Conservation (phyloP, 225 moss, liverwort and hornwort genomes). For the Bryum argenteum region DNA sequence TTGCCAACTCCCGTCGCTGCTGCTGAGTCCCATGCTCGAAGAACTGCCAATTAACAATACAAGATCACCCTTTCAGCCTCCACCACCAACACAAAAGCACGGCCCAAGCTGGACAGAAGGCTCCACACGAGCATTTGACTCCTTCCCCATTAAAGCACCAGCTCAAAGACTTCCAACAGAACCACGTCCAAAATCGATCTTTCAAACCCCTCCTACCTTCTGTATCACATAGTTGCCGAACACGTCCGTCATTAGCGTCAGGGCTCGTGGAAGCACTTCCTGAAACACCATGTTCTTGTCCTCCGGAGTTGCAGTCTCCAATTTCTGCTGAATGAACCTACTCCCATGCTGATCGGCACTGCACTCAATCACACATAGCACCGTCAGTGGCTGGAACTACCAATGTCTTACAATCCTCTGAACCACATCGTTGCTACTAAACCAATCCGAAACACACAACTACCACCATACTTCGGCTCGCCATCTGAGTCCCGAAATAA, state of each 20-base stretch:
- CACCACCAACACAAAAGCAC: neutral
- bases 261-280: conserved; percentile 91
- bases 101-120: too few species aligned
- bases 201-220: conserved; percentile 55
- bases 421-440: neutral
- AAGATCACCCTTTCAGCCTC: neutral
- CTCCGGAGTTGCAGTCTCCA: conserved; percentile 84
- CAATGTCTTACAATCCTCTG: neutral
- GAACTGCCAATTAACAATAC: conserved; percentile 58
- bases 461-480: neutral
- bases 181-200: neutral
- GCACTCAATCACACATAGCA: conserved; percentile 30
- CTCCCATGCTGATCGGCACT: conserved; percentile 99
- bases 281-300: conserved; percentile 97
- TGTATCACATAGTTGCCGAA: conserved; percentile 99
- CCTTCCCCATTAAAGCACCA: too few species aligned
- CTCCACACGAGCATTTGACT: too few species aligned
- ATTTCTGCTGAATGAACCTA: conserved; percentile 93
- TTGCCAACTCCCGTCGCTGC: conserved; percentile 92
- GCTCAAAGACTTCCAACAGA: too few species aligned
- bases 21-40: conserved; percentile 93
- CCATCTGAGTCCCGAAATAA: neutral
- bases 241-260: conserved; percentile 96
- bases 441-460: neutral
- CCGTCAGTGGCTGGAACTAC: neutral